Base-by-base conservation (phyloP, 139 green algal genomes). In the Chlamydomonas schloesseri region DNA sequence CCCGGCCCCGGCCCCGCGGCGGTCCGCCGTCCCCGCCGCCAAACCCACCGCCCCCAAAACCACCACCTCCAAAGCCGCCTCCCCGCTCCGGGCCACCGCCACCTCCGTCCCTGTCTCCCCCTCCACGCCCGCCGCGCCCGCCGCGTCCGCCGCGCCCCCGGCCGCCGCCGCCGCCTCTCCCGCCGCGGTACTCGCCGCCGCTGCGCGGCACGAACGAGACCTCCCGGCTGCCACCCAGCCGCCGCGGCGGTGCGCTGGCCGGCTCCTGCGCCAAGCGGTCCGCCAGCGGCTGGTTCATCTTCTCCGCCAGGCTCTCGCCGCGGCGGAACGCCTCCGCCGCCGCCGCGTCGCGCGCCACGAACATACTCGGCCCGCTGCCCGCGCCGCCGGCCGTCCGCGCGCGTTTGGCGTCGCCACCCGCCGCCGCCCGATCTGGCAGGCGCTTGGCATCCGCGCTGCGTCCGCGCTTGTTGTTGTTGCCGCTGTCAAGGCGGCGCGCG, bases 291-390 rank as follows among this genome's bases (percentile, higher is more conserved):
- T 90, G 88, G 28, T 91, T 89, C 88, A 90, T 71, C 85, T 89
- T 47, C 29, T 42, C 87, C 31, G 86, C 83, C 34, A 94, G 60
- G 0, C 90, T 95, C 84, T 93, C 90, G 4, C 90, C 58, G 28
- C 89, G 76, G 64, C 85, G 82, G 89, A 97, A 98, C 15, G 95
- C 95, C 28, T 89, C 83, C 24, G 93, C 90, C 24, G 95, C 89
- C 17, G 85, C 88, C 2, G 91, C 88, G 55, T 97, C 94, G 64
- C 90, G 91, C 0, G 94, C 95, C 8, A 88, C 95, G 88, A 93
- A 97, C 95, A 98, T 97, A 24, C 88, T 79, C 0, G 92, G 94
- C 68, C 57, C 68, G 73, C 42, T 26, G 36, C 28, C 69, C 37
- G 31, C 14, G 26, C 36, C 33, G 28, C 28, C 53, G 34, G 33